Base-by-base conservation (phyloP, 352 stramenopile genomes). In the Phytopythium kandeliae region DNA sequence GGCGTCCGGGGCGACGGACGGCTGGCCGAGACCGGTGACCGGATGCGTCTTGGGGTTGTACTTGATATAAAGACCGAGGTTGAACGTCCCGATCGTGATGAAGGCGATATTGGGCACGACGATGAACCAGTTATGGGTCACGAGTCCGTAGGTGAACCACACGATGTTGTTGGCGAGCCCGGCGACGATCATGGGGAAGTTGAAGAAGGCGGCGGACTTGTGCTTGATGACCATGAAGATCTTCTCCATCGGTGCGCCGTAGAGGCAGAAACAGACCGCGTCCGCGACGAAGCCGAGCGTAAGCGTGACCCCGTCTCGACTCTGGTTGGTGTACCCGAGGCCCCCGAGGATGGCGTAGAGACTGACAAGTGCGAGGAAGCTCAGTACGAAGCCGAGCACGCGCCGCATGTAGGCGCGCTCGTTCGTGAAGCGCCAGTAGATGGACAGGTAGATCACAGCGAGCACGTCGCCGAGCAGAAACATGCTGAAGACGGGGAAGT, bases 141-240 rank as follows among this genome's bases (percentile, higher is more conserved):
- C 19, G 17, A 67, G 43, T 17, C 54, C 61, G 57, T 73, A 73
- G 15, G 61, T 63, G 51, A 69, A 63, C 64, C 64, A 72, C 8
- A 58, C 44, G 21, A 31, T 34, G 38, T 62, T 55, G 33, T 49
- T 57, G 42, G 11, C 37, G 3, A 52, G 53, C 0, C 50, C 74
- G 0, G 66, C 67, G 1, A 69, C 24, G 16, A 77, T 60, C 69
- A 83, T 79, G 0, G 60, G 48, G 15, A 81, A 48, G 21, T 68
- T 70, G 50, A 83, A 74, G 13, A 68, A 85, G n/a, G 51, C 69
- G n/a, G 62, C 63, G 12, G 67, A 76, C 37, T 71, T 75, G 60
- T 63, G 60, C 13, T 46, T 61, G 19, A 83, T 28, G 26, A 79
- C 71, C 25, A 66, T 56, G 33, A 55, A 55, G 43, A 83, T 63